Evolutionary conservation across 2,329 filamentous ascomycete genomes (phyloP).

Genomic region (Didymella pinodella): DNA sequence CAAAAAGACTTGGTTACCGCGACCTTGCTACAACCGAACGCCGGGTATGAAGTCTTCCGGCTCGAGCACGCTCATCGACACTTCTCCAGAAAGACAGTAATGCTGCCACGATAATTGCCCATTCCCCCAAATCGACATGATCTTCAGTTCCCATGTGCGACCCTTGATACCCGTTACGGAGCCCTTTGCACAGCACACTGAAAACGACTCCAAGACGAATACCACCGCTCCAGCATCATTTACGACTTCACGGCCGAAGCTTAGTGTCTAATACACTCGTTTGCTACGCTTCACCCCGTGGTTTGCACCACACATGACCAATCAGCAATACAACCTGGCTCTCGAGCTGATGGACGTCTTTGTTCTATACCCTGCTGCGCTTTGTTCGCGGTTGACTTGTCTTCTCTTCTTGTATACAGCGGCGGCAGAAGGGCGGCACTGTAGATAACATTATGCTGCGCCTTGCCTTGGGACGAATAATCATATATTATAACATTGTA

Average conservation of each 20-base stretch:
- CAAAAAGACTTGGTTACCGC: slow-evolving; percentile 23
- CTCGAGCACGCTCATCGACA: slow-evolving; percentile 44
- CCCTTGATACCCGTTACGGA: slow-evolving; percentile 39
- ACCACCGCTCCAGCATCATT: slow-evolving; percentile 21
- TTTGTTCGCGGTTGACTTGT: slow-evolving; percentile 13
- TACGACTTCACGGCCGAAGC: slow-evolving; percentile 25
- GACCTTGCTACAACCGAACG: slow-evolving; percentile 29
- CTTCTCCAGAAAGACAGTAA: slow-evolving; percentile 36
- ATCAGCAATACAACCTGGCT: neutral
- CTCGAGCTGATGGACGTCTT: slow-evolving; percentile 24
- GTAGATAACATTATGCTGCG: slow-evolving; percentile 26
- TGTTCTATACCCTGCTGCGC: slow-evolving; percentile 40
- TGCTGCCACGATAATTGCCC: slow-evolving; percentile 44
- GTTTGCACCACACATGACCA: slow-evolving; percentile 5
- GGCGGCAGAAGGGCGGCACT: slow-evolving; percentile 13
- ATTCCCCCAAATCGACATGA: slow-evolving; percentile 21
- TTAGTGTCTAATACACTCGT: slow-evolving; percentile 42
- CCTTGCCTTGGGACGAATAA: slow-evolving; percentile 6
- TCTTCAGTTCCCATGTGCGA: slow-evolving; percentile 34
- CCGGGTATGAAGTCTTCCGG: slow-evolving; percentile 34
- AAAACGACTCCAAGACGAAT: neutral
- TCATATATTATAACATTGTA: slow-evolving; percentile 10
- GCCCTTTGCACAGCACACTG: slow-evolving; percentile 14
- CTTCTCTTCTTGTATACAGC: slow-evolving; percentile 15
- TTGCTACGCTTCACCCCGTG: slow-evolving; percentile 24